Evolutionary conservation across 805 yeast genomes (phyloP).

Genomic region (Sungouiozyma intestinalis): DNA sequence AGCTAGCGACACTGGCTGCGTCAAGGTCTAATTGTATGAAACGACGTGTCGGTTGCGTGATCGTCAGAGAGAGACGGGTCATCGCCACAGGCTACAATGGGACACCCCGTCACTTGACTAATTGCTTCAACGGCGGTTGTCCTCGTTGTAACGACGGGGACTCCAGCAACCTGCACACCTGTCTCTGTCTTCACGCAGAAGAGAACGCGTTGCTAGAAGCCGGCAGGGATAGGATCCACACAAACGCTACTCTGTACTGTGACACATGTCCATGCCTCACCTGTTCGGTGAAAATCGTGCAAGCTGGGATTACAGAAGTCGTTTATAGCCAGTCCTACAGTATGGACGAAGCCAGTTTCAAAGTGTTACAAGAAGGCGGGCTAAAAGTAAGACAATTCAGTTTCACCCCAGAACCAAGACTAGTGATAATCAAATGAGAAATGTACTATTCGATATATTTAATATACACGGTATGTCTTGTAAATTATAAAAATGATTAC

Average conservation of each 20-base stretch:
- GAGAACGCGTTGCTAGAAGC: constrained; percentile 93
- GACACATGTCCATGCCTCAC: constrained; percentile 97
- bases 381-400: constrained; percentile 55
- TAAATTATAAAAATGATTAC: constrained; percentile 1
- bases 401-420: constrained; percentile 20
- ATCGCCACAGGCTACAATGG: constrained; percentile 97
- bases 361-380: constrained; percentile 65
- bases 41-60: constrained; percentile 91
- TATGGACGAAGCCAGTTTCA: constrained; percentile 74
- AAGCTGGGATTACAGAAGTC: constrained; percentile 82
- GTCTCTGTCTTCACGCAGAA: constrained; percentile 93
- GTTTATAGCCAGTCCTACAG: constrained; percentile 87
- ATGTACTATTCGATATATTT: background rate
- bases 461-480: background rate
- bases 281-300: constrained; percentile 91
- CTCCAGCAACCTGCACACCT: constrained; percentile 65
- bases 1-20: constrained; percentile 86
- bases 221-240: constrained; percentile 75
- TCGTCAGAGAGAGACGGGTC: constrained; percentile 76
- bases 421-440: background rate
- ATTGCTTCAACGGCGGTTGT: constrained; percentile 97
- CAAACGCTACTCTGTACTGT: constrained; percentile 63
- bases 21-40: constrained; percentile 93
- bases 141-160: constrained; percentile 69
- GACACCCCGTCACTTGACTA: constrained; percentile 77